A percentile compares a stretch with the other conserved stretches of the same genome.
These are phyloP conservation scores for Xerocomus potaroensis DNA, from an alignment of 768 basidiomycete species.

Conservation along the genomic window DNA sequence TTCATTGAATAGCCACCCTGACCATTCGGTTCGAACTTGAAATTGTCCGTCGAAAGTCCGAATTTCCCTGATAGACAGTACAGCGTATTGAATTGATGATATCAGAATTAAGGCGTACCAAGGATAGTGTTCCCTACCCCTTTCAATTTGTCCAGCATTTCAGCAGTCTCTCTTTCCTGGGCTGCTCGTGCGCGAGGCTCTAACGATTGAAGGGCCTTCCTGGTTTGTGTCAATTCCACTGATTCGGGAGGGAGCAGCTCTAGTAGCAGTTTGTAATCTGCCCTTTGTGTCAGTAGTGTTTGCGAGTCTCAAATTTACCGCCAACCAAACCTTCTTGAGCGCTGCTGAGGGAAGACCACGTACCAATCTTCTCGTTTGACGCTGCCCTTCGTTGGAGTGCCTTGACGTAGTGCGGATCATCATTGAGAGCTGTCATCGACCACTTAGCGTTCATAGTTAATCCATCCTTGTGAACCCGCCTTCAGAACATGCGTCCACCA, in stretches of 20 bases:
- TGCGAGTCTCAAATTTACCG: neutral
- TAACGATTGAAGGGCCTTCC: slow-evolving; percentile 47
- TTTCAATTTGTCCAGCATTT: slow-evolving; percentile 93
- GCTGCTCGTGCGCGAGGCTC: slow-evolving; percentile 69
- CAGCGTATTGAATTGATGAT: neutral
- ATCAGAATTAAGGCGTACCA: slow-evolving; percentile 42
- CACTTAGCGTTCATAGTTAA: slow-evolving; percentile 1
- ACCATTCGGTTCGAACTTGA: slow-evolving; percentile 91
- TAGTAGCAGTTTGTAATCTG: slow-evolving; percentile 79
- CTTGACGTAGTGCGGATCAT: slow-evolving; percentile 84
- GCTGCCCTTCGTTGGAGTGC: slow-evolving; percentile 85
- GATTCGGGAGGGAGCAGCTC: slow-evolving; percentile 56
- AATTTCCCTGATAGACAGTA: slow-evolving; percentile 63
- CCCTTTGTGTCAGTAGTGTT: neutral
- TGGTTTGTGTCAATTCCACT: slow-evolving; percentile 44
- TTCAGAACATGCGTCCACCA: slow-evolving; percentile 76
- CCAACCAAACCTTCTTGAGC: slow-evolving; percentile 72
- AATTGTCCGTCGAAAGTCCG: slow-evolving; percentile 93
- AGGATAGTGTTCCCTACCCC: slow-evolving; percentile 87
- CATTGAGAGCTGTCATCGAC: slow-evolving; percentile 61
- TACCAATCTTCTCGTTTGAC: slow-evolving; percentile 74
- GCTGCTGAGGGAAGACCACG: slow-evolving; percentile 78
- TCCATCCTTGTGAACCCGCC: slow-evolving; percentile 35
- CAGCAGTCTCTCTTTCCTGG: slow-evolving; percentile 81
- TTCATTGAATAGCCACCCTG: slow-evolving; percentile 96